A percentile compares a stretch with the other conserved stretches of the same genome.
These are phyloP conservation scores for Agrostemma githago DNA, from an alignment of 148 eudicot genomes.

Conservation along the genomic window DNA sequence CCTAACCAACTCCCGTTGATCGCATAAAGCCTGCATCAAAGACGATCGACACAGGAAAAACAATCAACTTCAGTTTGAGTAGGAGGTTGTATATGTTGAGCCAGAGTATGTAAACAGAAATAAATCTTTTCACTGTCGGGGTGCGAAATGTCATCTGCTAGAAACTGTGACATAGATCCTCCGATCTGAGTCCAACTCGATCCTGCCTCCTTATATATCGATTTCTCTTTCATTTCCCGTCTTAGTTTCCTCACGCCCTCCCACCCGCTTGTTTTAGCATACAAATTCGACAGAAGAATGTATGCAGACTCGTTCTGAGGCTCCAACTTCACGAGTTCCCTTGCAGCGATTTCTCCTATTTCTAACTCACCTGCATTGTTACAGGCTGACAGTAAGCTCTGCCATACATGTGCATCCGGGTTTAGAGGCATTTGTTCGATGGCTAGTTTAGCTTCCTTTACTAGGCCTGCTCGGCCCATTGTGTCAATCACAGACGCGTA, in stretches of 20 bases:
- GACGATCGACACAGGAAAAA: constrained; percentile 15
- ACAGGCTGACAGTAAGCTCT: constrained; percentile 55
- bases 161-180: constrained; percentile 36
- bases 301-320: constrained; percentile 58
- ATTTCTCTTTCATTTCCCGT: constrained; percentile 44
- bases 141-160: constrained; percentile 41
- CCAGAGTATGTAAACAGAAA: constrained; percentile 30
- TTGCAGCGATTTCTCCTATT: constrained; percentile 44
- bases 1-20: too few relatives aligned
- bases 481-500: constrained; percentile 50
- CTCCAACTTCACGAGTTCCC: constrained; percentile 46
- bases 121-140: constrained; percentile 34
- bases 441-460: constrained; percentile 43
- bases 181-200: constrained; percentile 56
- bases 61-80: constrained; percentile 24
- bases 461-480: constrained; percentile 51
- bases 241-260: constrained; percentile 37
- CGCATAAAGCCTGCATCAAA: constrained; percentile 5
- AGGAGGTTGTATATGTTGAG: constrained; percentile 30
- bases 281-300: constrained; percentile 46
- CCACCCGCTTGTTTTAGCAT: constrained; percentile 46
- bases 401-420: constrained; percentile 64
- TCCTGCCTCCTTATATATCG: constrained; percentile 45
- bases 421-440: constrained; percentile 48
- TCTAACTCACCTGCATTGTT: constrained; percentile 32